Evolutionary conservation across 1,139 yeast species (phyloP).

Genomic region (Magnusiomyces fungicola): DNA sequence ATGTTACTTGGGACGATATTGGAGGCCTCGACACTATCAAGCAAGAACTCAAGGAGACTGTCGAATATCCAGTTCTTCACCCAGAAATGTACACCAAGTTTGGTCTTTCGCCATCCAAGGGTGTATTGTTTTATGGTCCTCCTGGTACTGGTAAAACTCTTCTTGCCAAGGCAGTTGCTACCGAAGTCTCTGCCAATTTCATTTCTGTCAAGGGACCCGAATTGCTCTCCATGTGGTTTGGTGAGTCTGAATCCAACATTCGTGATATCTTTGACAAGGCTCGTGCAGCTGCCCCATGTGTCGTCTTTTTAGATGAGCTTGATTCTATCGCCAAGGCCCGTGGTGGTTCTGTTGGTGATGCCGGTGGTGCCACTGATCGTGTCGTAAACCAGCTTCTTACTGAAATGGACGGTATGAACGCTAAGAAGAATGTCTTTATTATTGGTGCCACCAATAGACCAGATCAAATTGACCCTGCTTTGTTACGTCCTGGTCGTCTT

Average conservation of each 20-base stretch:
- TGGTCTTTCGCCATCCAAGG: conserved; percentile 95
- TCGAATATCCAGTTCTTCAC: conserved; percentile 95
- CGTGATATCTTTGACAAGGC: conserved; percentile 98
- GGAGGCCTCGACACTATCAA: conserved; percentile 96
- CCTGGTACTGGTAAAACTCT: conserved; percentile 99
- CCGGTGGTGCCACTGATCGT: conserved; percentile 98
- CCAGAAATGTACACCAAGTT: conserved; percentile 98
- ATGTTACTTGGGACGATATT: conserved; percentile 96
- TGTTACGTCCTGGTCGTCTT: conserved; percentile 97
- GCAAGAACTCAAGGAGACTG: conserved; percentile 93
- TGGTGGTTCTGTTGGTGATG: conserved; percentile 89
- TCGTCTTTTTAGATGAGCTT: conserved; percentile 92
- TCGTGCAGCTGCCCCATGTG: conserved; percentile 98
- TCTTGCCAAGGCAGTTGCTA: conserved; percentile 96
- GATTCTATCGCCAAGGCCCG: conserved; percentile 97
- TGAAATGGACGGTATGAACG: conserved; percentile 99
- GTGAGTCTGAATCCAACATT: conserved; percentile 95
- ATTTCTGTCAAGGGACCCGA: conserved; percentile 97
- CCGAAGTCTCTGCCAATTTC: conserved; percentile 94
- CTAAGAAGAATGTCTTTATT: conserved; percentile 96
- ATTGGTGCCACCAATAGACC: conserved; percentile 99
- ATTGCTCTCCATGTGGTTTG: conserved; percentile 96
- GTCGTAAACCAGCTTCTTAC: conserved; percentile 97
- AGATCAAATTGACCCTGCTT: conserved; percentile 97
- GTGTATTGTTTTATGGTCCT: conserved; percentile 97